These are phyloP conservation scores for Aspergillus bertholletiae DNA, from an alignment of 495 filamentous ascomycete species.

Conservation along the genomic window DNA sequence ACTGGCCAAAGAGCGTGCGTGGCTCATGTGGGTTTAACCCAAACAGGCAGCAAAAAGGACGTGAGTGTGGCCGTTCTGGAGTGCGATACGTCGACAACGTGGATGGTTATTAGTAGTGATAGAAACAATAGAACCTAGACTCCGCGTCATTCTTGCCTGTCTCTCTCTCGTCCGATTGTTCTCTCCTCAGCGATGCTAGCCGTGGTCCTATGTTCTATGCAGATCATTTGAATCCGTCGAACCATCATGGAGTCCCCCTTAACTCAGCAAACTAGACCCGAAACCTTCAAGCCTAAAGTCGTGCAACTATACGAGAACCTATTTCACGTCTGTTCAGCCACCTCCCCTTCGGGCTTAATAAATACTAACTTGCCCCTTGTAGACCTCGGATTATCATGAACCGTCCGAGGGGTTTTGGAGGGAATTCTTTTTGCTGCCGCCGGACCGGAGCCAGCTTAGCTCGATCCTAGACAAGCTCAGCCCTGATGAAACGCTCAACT, in stretches of 20 bases:
- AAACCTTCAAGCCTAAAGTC: conserved; percentile 89
- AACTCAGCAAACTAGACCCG: conserved; percentile 87
- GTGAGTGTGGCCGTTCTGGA: background rate
- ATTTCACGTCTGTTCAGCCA: conserved; percentile 62
- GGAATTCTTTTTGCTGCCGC: conserved; percentile 87
- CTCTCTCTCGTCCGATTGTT: background rate
- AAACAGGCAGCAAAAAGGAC: conserved; percentile 15
- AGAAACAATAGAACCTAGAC: background rate
- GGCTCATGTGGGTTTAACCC: conserved; percentile 12
- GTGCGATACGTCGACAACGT: conserved; percentile 16
- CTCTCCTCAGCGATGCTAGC: conserved; percentile 12
- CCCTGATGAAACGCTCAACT: conserved; percentile 69
- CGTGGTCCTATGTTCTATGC: conserved; percentile 10
- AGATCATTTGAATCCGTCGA: conserved; percentile 9
- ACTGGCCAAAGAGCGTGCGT: conserved; percentile 5
- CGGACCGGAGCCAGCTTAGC: conserved; percentile 64
- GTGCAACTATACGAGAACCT: conserved; percentile 83
- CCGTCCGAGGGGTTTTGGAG: conserved; percentile 90
- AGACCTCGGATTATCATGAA: conserved; percentile 54
- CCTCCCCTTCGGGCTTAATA: background rate
- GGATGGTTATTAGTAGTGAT: background rate
- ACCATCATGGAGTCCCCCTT: conserved; percentile 81
- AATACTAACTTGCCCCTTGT: conserved; percentile 3
- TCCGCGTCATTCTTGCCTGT: background rate
- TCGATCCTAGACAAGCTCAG: conserved; percentile 62